Percentiles rank a stretch among this genome's conserved stretches.
Conservation (phyloP, 2,329 filamentous ascomycete species). For the Delphinella strobiligena region DNA sequence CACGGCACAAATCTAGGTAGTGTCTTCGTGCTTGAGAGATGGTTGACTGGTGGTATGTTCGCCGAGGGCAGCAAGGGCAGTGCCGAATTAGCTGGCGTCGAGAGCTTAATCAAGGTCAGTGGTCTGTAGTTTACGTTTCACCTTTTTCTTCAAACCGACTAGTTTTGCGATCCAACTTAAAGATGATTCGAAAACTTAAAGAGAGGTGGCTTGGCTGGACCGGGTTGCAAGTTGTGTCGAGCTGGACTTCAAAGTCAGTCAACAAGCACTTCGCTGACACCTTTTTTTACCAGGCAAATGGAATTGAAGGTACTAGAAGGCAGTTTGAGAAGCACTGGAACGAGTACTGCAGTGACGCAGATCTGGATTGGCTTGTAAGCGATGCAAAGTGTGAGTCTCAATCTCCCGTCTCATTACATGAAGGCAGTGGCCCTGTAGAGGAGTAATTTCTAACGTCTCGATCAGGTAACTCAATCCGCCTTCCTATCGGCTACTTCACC, state of each 20-base stretch:
- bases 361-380: conserved; percentile 41
- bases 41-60: conserved; percentile 42
- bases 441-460: background rate
- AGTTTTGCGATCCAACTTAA: background rate
- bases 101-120: conserved; percentile 28
- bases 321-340: conserved; percentile 45
- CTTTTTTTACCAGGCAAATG: conserved; percentile 19
- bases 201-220: too few relatives aligned
- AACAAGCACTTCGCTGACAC: too few relatives aligned
- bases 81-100: conserved; percentile 42
- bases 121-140: background rate
- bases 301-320: conserved; percentile 34
- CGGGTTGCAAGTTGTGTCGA: too few relatives aligned
- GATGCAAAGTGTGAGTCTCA: conserved; percentile 33
- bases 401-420: background rate
- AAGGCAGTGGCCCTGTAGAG: background rate
- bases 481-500: conserved; percentile 49
- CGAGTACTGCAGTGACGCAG: conserved; percentile 36
- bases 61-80: conserved; percentile 19
- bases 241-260: too few relatives aligned
- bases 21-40: conserved; percentile 49
- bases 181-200: too few relatives aligned
- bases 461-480: conserved; percentile 39
- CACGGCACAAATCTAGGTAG: conserved; percentile 48
- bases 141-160: background rate